A percentile compares a stretch with the other conserved stretches of the same genome.
These are phyloP conservation scores for Tagetes erecta DNA, from an alignment of 129 eudicot species.

Conservation along the genomic window DNA sequence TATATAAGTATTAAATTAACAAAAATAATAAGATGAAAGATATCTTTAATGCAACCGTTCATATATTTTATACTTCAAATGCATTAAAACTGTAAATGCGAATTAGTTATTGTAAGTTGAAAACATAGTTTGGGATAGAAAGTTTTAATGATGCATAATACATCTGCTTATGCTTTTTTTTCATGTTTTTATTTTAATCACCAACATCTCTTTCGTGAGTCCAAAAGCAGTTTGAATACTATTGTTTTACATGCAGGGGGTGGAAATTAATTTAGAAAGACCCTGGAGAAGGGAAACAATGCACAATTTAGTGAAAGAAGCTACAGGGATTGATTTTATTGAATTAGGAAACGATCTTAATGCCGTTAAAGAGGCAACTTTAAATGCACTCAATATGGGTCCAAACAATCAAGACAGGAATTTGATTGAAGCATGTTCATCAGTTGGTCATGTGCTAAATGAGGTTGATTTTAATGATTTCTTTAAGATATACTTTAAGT, in stretches of 20 bases:
- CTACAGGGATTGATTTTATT: constrained; percentile 76
- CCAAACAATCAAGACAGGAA: constrained; percentile 47
- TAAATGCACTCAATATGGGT: constrained; percentile 40
- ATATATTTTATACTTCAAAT: not conserved
- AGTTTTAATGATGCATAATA: no score
- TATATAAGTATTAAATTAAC: not conserved
- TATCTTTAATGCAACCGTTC: not conserved
- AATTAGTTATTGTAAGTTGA: not conserved
- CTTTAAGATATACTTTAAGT: not conserved
- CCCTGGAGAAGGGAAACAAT: constrained; percentile 97
- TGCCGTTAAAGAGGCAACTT: constrained; percentile 65
- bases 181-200: not conserved
- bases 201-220: not conserved
- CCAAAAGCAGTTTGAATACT: constrained; percentile 10
- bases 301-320: constrained; percentile 97
- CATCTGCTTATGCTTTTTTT: not conserved
- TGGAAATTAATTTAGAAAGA: constrained; percentile 76
- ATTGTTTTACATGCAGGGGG: constrained; percentile 55
- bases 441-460: constrained; percentile 82
- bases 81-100: not conserved
- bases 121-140: no score
- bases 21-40: not conserved
- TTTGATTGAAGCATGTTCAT: constrained; percentile 69
- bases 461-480: constrained; percentile 46
- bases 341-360: constrained; percentile 62